phyloP scores from a whole-genome alignment of 192 early-diverging fungal species.

The Backusella westeae region DNA sequence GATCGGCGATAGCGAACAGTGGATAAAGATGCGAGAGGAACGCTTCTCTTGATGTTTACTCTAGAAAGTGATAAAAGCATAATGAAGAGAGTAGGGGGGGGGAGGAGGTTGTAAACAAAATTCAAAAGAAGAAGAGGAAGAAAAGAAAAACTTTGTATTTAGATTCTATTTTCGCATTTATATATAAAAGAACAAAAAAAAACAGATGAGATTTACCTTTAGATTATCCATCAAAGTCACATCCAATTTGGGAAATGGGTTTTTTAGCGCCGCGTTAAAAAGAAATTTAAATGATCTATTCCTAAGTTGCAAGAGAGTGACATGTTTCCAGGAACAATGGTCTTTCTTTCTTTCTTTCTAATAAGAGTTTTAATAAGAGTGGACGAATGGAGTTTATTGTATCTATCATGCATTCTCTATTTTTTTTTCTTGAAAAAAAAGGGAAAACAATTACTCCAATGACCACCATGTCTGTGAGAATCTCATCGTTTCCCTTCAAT shows the following conservation, averaged over 20 bases:
- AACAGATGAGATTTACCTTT: conserved; percentile 1
- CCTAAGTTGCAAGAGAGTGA: neutral
- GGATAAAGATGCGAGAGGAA: neutral
- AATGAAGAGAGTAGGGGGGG: conserved; percentile 11
- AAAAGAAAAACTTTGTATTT: neutral
- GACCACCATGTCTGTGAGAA: neutral
- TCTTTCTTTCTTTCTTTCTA: neutral
- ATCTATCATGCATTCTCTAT: neutral
- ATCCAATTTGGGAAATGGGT: neutral
- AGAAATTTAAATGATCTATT: neutral
- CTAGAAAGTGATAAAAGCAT: conserved; percentile 12
- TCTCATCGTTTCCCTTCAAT: neutral
- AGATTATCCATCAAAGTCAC: conserved; percentile 9
- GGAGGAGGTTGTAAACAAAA: neutral
- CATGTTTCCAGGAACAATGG: neutral
- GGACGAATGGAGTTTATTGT: neutral
- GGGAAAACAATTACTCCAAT: neutral
- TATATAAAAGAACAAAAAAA: neutral
- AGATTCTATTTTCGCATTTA: neutral
- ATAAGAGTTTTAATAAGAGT: neutral
- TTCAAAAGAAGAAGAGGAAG: neutral
- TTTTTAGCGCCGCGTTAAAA: conserved; percentile 6
- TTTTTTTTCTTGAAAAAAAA: neutral
- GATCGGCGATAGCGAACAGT: neutral
- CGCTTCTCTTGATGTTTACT: neutral